A percentile compares a stretch with the other conserved stretches of the same genome.
These are phyloP conservation scores for Petasospora fabianii DNA, from an alignment of 1,139 yeast species.

Conservation along the genomic window DNA sequence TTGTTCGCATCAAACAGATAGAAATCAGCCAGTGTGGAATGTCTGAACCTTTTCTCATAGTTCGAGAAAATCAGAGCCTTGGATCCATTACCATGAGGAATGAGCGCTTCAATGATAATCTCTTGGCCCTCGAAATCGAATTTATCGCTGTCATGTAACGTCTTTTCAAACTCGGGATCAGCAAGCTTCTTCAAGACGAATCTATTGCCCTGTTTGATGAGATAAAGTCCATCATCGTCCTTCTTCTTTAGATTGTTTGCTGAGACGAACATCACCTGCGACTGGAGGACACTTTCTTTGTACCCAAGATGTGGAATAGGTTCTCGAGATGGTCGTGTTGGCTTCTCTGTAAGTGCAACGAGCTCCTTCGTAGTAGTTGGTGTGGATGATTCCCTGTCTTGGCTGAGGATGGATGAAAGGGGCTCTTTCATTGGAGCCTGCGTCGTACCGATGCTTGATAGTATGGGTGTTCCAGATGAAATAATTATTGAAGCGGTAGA, in stretches of 20 bases:
- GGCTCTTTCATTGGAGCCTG: background rate
- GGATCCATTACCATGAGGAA: constrained; percentile 29
- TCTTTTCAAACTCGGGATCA: constrained; percentile 26
- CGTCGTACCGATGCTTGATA: too few species aligned
- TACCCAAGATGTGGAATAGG: constrained; percentile 11
- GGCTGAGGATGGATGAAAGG: background rate
- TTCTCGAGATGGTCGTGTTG: constrained; percentile 14
- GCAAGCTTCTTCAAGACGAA: constrained; percentile 23
- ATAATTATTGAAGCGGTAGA: background rate
- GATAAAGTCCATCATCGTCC: constrained; percentile 35
- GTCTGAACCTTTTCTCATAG: constrained; percentile 59
- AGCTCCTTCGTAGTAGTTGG: constrained; percentile 5
- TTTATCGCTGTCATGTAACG: constrained; percentile 16
- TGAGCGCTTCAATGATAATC: constrained; percentile 23
- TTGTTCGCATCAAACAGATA: constrained; percentile 54
- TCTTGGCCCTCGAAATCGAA: constrained; percentile 27
- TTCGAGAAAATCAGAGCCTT: constrained; percentile 31
- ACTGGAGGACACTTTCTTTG: background rate
- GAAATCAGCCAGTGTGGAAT: constrained; percentile 63
- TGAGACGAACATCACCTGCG: constrained; percentile 2
- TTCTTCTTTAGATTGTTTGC: constrained; percentile 16
- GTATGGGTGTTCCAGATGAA: background rate
- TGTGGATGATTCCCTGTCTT: background rate
- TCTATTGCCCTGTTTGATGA: constrained; percentile 14
- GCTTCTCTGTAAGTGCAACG: constrained; percentile 10